Base-by-base conservation (phyloP, 2,329 filamentous ascomycete species). In the Aspergillus sp. region DNA sequence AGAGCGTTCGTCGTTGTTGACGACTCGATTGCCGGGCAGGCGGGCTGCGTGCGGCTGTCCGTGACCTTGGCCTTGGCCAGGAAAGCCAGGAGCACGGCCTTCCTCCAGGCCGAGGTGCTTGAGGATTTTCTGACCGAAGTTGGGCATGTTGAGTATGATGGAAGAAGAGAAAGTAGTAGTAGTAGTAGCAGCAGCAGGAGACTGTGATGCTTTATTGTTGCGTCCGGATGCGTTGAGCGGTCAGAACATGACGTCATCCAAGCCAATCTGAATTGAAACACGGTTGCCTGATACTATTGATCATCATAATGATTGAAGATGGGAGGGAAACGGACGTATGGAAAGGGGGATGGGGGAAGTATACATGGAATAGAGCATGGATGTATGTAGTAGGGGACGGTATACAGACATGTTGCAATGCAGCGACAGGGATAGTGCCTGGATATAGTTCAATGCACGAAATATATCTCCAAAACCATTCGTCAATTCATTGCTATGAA, bases 1-100 rank as follows among this genome's bases (percentile, higher is more conserved):
- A 19, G 57, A 51, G 36, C 66, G 67, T 44, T 72, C 69, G 30
- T 70, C 68, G 19, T 67, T 56, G 52, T 69, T 63, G 50, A 72
- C 55, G 32, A 62, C 24, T n/a, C 61, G 58, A 3, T 54, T 60
- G 17, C 60, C 64, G 16, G 56, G 55, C 3, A 60, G 47, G 22
- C 56, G 56, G 13, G 44, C 44, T 8, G 47, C 50, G 10, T 49
- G 35, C 2, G 41, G 11, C 1, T 49, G 46, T 17, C 35, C 33
- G 5, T 24, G 19, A 14, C 56, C 26, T 6, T 45, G 58, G 11
- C 47, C 47, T 9, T 42, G 44, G 40, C 40, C 40, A 17, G 40
- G 40, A 17, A 19, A 42, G 40, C 40, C 40, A 13, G 40, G 10
- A 2, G 7, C 19, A 9, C 11, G 16, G 19, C 19, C 19, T 14